Evolutionary conservation across 148 eudicot genomes (phyloP).

Genomic region (Chenopodium berlandieri): DNA sequence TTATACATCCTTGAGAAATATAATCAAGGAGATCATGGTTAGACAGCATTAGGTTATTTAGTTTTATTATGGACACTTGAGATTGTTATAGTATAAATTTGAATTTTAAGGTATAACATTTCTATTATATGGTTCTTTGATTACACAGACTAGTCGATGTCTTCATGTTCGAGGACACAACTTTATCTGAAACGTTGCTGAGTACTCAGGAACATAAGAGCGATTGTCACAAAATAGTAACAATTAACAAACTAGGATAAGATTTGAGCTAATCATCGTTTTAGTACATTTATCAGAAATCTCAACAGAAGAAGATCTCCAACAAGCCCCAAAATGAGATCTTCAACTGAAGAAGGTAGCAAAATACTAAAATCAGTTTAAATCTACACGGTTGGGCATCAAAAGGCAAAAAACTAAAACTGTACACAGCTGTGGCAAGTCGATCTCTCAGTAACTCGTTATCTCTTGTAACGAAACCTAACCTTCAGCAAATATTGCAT

Average conservation of each 20-base stretch:
- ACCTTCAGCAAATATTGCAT: conserved; percentile 95
- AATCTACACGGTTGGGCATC: not conserved
- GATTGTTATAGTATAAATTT: too few species aligned
- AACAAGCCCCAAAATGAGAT: conserved; percentile 65
- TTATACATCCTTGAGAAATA: conserved; percentile 41
- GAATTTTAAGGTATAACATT: too few species aligned
- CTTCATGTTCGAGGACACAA: not conserved
- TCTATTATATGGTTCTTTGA: too few species aligned
- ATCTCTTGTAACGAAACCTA: conserved; percentile 77
- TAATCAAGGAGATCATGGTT: conserved; percentile 21
- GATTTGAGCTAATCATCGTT: not conserved
- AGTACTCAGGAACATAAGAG: not conserved
- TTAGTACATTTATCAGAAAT: not conserved
- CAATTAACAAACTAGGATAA: not conserved
- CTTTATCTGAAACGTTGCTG: not conserved
- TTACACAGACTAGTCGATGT: too few species aligned
- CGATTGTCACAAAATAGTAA: not conserved
- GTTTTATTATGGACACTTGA: too few species aligned
- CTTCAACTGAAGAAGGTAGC: conserved; percentile 24
- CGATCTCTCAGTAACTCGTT: conserved; percentile 14
- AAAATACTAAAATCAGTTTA: not conserved
- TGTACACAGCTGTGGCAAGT: conserved; percentile 12
- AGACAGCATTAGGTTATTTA: too few species aligned
- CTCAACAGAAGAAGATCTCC: conserved; percentile 38
- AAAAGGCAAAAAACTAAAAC: conserved; percentile 6